Conservation (phyloP, 2,329 filamentous ascomycete species). For the Xylariaceae sp. region DNA sequence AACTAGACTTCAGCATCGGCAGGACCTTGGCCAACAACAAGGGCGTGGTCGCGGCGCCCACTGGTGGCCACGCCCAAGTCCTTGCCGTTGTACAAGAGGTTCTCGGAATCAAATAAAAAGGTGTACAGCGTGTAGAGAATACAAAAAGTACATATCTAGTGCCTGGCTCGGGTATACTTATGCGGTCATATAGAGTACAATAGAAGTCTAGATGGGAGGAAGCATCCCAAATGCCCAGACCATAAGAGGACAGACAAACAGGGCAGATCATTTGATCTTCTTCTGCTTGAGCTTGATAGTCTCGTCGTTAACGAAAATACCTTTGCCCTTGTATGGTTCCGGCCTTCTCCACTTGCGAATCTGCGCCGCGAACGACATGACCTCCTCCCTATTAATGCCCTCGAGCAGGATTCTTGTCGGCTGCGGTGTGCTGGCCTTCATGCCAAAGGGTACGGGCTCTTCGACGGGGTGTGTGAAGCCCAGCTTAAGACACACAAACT, state of each 20-base stretch:
- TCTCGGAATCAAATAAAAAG: constrained; percentile 55
- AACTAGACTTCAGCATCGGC: constrained; percentile 84
- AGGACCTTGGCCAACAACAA: constrained; percentile 89
- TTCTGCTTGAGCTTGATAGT: constrained; percentile 98
- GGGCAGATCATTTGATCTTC: constrained; percentile 78
- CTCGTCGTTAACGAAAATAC: constrained; percentile 97
- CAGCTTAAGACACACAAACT: constrained; percentile 92
- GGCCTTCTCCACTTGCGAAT: constrained; percentile 89
- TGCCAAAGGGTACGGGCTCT: constrained; percentile 78
- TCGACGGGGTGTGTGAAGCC: constrained; percentile 97
- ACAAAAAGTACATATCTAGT: constrained; percentile 36
- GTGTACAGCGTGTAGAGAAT: constrained; percentile 23
- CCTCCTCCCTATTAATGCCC: constrained; percentile 81
- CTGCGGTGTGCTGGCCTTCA: constrained; percentile 86
- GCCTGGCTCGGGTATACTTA: constrained; percentile 33
- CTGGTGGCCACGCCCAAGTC: constrained; percentile 75
- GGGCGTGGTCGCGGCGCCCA: constrained; percentile 89
- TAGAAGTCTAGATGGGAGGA: constrained; percentile 26
- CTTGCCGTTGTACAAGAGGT: constrained; percentile 84
- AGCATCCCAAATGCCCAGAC: constrained; percentile 15
- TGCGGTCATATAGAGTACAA: constrained; percentile 35
- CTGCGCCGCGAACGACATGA: constrained; percentile 89
- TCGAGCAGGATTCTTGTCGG: constrained; percentile 91
- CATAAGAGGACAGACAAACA: constrained; percentile 15
- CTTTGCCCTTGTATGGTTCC: constrained; percentile 99